These are phyloP conservation scores for Sordariomycetes sp. DNA, from an alignment of 2,329 filamentous ascomycete species.

Conservation along the genomic window DNA sequence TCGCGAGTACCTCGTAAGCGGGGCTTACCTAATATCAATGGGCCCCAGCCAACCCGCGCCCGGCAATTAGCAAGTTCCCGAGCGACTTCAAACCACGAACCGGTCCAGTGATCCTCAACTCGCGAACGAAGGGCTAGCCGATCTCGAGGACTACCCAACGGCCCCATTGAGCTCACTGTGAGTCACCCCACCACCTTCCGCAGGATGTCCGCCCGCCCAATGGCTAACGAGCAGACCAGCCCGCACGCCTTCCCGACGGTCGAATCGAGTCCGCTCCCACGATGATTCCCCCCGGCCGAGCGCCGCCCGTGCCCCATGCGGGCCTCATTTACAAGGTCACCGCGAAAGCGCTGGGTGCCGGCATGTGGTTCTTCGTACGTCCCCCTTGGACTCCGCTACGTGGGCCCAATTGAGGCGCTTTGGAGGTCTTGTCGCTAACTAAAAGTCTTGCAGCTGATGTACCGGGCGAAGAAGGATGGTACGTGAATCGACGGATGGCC, in stretches of 20 bases:
- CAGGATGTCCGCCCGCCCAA: background rate
- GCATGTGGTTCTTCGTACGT: slow-evolving; percentile 99
- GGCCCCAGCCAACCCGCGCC: background rate
- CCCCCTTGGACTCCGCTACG: background rate
- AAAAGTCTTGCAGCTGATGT: slow-evolving; percentile 66
- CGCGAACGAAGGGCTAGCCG: background rate
- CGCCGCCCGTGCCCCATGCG: slow-evolving; percentile 36
- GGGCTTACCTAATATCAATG: background rate
- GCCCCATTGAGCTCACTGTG: background rate
- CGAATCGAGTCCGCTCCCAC: background rate
- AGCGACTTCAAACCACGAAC: background rate
- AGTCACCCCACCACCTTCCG: background rate
- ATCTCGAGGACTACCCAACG: background rate
- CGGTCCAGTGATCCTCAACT: background rate
- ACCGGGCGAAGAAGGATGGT: slow-evolving; percentile 93
- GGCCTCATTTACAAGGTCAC: slow-evolving; percentile 67
- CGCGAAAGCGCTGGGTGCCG: slow-evolving; percentile 78
- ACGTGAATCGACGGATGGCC: slow-evolving; percentile 12
- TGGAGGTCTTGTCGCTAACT: background rate
- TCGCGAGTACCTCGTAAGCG: background rate
- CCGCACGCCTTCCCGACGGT: background rate
- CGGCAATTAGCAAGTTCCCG: background rate
- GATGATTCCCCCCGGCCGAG: slow-evolving; percentile 7
- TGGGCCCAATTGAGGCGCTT: background rate
- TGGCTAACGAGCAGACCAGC: background rate